Percentiles rank a stretch among this genome's conserved stretches.
Evolutionary conservation across 2,329 filamentous ascomycete species (phyloP).

Genomic region (Pyrenophora tritici-repentis): DNA sequence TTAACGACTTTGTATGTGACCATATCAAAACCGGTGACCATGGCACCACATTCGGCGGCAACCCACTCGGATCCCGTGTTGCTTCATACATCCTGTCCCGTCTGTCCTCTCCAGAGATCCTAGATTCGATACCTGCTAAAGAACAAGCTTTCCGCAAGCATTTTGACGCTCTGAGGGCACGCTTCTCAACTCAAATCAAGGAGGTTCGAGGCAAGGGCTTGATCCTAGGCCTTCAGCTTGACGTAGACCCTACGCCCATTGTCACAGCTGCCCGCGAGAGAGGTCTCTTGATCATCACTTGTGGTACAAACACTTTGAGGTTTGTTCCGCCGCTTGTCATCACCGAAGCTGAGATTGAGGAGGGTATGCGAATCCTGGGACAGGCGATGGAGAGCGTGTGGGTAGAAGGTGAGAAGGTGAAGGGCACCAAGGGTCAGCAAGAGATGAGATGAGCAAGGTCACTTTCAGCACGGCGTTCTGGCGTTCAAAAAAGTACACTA

Average conservation of each 20-base stretch:
- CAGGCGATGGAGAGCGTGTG: constrained; percentile 66
- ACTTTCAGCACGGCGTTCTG: constrained; percentile 27
- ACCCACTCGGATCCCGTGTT: constrained; percentile 81
- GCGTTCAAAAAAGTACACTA: constrained; percentile 3
- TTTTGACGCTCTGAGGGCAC: constrained; percentile 61
- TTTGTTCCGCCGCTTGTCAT: constrained; percentile 90
- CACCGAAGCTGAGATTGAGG: constrained; percentile 76
- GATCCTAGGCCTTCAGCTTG: constrained; percentile 85
- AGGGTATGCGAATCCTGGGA: constrained; percentile 76
- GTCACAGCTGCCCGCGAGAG: constrained; percentile 85
- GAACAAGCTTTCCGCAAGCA: constrained; percentile 63
- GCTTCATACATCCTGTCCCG: constrained; percentile 84
- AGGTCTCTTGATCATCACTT: constrained; percentile 88
- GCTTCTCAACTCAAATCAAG: constrained; percentile 71
- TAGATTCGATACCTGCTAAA: constrained; percentile 72
- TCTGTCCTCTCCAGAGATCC: constrained; percentile 72
- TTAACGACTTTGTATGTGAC: constrained; percentile 69
- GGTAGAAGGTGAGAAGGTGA: constrained; percentile 41
- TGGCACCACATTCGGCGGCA: constrained; percentile 92
- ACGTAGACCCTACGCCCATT: constrained; percentile 71
- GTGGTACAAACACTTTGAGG: constrained; percentile 86
- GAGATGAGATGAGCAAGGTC: constrained; percentile 35
- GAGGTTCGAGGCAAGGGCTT: constrained; percentile 84
- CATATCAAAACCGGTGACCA: constrained; percentile 80
- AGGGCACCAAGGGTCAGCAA: constrained; percentile 41